phyloP scores from a whole-genome alignment of 2,329 filamentous ascomycete genomes.

The Cryphonectria naterciae region DNA sequence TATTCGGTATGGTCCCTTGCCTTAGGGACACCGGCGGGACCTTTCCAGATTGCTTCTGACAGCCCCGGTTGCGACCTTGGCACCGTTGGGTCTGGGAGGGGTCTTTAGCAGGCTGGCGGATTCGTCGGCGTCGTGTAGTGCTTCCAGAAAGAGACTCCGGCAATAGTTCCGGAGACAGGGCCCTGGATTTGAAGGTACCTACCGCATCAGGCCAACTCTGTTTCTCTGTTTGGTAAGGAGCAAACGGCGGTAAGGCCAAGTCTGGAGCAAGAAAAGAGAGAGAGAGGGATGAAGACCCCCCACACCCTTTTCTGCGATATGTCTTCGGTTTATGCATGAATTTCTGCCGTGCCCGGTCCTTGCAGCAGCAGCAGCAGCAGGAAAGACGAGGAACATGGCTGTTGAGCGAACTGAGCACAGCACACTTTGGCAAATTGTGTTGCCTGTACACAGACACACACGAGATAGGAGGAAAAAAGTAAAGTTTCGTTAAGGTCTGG shows the following conservation, averaged over 20 bases:
- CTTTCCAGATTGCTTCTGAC: background rate
- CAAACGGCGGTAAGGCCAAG: background rate
- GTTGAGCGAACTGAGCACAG: background rate
- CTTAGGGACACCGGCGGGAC: background rate
- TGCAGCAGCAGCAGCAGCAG: background rate
- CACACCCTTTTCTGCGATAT: background rate
- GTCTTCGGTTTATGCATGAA: background rate
- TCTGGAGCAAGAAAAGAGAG: background rate
- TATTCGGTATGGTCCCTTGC: constrained; percentile 1
- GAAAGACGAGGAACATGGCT: too few species aligned
- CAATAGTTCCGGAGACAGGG: constrained; percentile 10
- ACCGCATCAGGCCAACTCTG: constrained; percentile 7
- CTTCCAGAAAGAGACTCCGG: constrained; percentile 14
- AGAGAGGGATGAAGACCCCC: background rate
- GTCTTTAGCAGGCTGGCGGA: background rate
- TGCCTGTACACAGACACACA: background rate
- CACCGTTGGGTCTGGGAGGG: background rate
- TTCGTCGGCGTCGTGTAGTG: constrained; percentile 1
- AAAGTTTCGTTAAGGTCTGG: background rate
- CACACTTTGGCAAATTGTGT: background rate
- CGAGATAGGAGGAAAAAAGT: background rate
- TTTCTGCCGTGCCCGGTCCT: background rate
- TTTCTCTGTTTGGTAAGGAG: background rate
- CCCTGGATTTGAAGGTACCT: constrained; percentile 6
- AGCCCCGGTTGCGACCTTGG: constrained; percentile 7